Evolutionary conservation across 306 rosid species (phyloP), one percentile per base, ranked within the genome.

Genomic region (Pyrus pyrifolia): DNA sequence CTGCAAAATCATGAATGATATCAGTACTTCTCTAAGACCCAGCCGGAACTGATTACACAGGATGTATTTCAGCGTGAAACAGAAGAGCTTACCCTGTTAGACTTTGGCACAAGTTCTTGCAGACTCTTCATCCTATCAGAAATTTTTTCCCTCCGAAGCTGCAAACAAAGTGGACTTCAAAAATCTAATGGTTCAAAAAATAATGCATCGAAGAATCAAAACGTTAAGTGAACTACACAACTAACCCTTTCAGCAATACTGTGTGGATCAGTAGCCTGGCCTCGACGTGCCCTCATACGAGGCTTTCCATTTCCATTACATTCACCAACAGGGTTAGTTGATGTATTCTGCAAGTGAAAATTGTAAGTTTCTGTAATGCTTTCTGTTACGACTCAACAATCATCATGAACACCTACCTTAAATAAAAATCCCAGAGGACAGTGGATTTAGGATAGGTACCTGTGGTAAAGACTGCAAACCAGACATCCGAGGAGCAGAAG

Each of bases 221-320:
- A 49, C 53, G 7, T 49, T 49, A 49, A n/a, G 8, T n/a, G 29
- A 38, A 55, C 17, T 2, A 25, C 62, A 42, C 18, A 80, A 75
- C 82, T 42, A 60, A 86, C 89, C 83, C 89, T 80, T 82, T 86
- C 87, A 12, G 89, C 89, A 49, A 86, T 86, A 31, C 87, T 83
- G 76, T 83, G 87, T 44, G 87, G 87, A 75, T 86, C 89, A 12
- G 89, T 83, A 29, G 87, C 89, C 77, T 86, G 85, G 71, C 87
- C 89, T 74, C 87, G 77, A 8, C 85, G 87, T 6, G 89, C 89
- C 64, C 89, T 80, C 27, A 18, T 61, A 53, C 76, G 81, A 67
- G 81, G 85, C 67, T 72, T 81, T 67, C 52, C 74, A 23, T 67
- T 49, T 58, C 77, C 70, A 76, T 18, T 49, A 77, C 67, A 81